phyloP scores from a whole-genome alignment of 208 protist species.

The Trypanosoma theileri region DNA sequence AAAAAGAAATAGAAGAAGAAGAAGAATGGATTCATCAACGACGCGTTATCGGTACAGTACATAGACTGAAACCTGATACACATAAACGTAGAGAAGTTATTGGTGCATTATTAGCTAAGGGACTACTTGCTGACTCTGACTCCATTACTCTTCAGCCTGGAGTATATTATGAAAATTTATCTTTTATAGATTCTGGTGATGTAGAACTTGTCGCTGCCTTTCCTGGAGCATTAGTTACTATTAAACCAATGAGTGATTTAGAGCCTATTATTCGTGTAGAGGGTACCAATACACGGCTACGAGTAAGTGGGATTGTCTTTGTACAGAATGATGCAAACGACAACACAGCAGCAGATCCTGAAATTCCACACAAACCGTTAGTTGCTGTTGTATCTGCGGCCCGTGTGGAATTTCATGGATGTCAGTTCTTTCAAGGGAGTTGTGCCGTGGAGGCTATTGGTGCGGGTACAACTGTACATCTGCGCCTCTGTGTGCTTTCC shows the following conservation, averaged over 20 bases:
- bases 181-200: conserved; percentile 34
- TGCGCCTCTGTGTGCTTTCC: conserved; percentile 57
- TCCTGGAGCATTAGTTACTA: conserved; percentile 63
- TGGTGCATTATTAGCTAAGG: conserved; percentile 10
- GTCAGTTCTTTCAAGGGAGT: conserved; percentile 63
- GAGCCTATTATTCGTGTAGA: conserved; percentile 51
- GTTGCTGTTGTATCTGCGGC: conserved; percentile 41
- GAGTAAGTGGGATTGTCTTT: conserved; percentile 59
- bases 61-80: conserved; percentile 11
- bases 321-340: background rate
- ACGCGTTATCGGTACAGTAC: conserved; percentile 6
- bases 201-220: conserved; percentile 48
- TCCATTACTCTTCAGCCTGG: conserved; percentile 53
- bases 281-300: conserved; percentile 33
- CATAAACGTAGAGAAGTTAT: conserved; percentile 8
- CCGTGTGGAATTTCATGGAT: conserved; percentile 40
- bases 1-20: background rate
- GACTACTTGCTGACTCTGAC: conserved; percentile 8
- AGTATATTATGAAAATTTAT: conserved; percentile 58
- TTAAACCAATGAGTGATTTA: conserved; percentile 36
- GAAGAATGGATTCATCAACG: background rate
- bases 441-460: conserved; percentile 45
- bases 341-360: background rate
- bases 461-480: conserved; percentile 25
- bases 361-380: conserved; percentile 32